phyloP scores from a whole-genome alignment of 1,139 yeast genomes.

The Zygosaccharomyces sapae region DNA sequence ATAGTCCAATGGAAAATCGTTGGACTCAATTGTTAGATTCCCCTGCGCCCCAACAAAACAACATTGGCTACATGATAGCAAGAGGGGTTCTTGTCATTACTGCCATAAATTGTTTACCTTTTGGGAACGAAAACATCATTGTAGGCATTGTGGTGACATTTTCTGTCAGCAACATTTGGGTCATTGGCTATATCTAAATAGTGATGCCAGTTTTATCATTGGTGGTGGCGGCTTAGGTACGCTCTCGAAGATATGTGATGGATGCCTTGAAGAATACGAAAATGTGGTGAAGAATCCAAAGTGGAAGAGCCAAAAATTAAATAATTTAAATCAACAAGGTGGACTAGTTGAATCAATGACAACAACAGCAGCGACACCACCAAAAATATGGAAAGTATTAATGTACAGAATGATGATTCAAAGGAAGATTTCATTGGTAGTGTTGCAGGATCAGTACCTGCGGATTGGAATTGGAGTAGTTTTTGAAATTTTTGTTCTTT shows the following conservation, averaged over 20 bases:
- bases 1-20: conserved; percentile 7
- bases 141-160: conserved; percentile 89
- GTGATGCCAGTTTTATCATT: conserved; percentile 66
- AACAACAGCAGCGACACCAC: background rate
- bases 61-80: conserved; percentile 79
- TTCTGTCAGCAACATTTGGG: conserved; percentile 67
- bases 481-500: conserved; percentile 38
- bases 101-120: conserved; percentile 65
- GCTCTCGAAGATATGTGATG: conserved; percentile 73
- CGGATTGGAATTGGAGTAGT: conserved; percentile 79
- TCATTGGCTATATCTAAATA: conserved; percentile 53
- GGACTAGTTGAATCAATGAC: background rate
- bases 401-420: conserved; percentile 10
- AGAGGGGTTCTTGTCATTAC: conserved; percentile 61
- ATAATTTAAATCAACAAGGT: conserved; percentile 1
- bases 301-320: conserved; percentile 15
- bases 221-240: conserved; percentile 73
- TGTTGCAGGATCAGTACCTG: conserved; percentile 57
- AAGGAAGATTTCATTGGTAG: conserved; percentile 27
- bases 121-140: conserved; percentile 87
- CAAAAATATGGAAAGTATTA: conserved; percentile 4
- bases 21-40: conserved; percentile 10
- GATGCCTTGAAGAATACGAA: conserved; percentile 69
- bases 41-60: conserved; percentile 49
- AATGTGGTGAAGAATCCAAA: conserved; percentile 38